phyloP scores from a whole-genome alignment of 2,329 filamentous ascomycete genomes.

The Colletotrichum simmondsii region DNA sequence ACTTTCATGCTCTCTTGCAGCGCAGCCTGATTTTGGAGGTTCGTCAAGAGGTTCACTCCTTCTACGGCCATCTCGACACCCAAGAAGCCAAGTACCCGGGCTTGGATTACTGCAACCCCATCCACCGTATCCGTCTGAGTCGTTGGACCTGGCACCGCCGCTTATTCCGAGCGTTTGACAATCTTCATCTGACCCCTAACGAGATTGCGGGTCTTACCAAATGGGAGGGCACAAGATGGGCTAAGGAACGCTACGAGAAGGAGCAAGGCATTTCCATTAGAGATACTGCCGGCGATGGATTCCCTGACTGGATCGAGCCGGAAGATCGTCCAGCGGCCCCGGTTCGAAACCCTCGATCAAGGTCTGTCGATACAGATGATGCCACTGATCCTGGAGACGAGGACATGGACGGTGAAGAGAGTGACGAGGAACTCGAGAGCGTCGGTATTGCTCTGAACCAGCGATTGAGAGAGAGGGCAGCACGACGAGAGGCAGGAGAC shows the following conservation, averaged over 20 bases:
- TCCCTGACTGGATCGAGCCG: conserved; percentile 69
- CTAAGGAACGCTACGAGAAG: conserved; percentile 81
- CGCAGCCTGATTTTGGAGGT: conserved; percentile 81
- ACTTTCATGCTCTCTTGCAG: conserved; percentile 76
- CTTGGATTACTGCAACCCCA: conserved; percentile 79
- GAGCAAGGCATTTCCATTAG: conserved; percentile 77
- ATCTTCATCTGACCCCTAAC: conserved; percentile 71
- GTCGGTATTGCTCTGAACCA: conserved; percentile 73
- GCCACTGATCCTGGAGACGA: conserved; percentile 40
- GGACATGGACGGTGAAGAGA: conserved; percentile 61
- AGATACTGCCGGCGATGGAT: conserved; percentile 78
- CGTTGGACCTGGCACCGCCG: conserved; percentile 82
- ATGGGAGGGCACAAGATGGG: conserved; percentile 88
- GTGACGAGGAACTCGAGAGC: conserved; percentile 65
- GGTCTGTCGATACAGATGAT: conserved; percentile 25
- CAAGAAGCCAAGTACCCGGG: conserved; percentile 85
- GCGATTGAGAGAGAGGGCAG: conserved; percentile 72
- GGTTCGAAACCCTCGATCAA: conserved; percentile 20
- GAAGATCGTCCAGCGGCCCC: conserved; percentile 36
- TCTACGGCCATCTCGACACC: conserved; percentile 83
- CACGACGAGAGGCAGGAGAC: conserved; percentile 70
- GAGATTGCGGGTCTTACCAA: conserved; percentile 80
- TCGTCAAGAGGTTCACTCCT: conserved; percentile 80
- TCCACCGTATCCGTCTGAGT: conserved; percentile 81
- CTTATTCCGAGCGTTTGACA: conserved; percentile 81